These are phyloP conservation scores for Starmerella floris DNA, from an alignment of 805 yeast genomes.

Conservation along the genomic window DNA sequence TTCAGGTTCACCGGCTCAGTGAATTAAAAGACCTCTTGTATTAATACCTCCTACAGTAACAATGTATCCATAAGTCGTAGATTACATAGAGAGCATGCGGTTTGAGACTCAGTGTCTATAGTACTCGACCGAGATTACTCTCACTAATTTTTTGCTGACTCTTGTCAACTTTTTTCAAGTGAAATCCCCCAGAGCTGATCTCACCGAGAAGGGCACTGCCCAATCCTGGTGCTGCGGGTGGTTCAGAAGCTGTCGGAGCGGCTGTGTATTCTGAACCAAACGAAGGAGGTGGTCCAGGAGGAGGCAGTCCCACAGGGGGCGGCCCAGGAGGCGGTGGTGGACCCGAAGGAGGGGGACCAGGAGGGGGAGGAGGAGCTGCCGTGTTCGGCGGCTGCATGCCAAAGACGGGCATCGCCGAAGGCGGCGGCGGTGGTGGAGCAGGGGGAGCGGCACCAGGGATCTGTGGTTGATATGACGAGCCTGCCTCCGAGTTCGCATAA, in stretches of 20 bases:
- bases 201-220: conserved; percentile 25
- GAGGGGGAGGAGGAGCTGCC: conserved; percentile 29
- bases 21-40: neutral
- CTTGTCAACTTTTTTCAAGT: conserved; percentile 25
- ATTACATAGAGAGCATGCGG: too few species aligned
- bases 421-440: conserved; percentile 14
- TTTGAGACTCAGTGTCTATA: conserved; percentile 12
- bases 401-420: conserved; percentile 26
- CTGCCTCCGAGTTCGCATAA: too few species aligned
- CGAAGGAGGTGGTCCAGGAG: neutral
- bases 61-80: too few species aligned
- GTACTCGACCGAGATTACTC: conserved; percentile 22
- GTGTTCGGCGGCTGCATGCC: conserved; percentile 24
- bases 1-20: neutral
- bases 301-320: conserved; percentile 14
- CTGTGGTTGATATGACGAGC: too few species aligned
- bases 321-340: conserved; percentile 24
- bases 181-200: conserved; percentile 24
- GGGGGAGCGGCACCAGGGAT: neutral
- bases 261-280: neutral
- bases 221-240: conserved; percentile 19
- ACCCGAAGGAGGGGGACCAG: conserved; percentile 26
- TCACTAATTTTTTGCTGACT: conserved; percentile 22
- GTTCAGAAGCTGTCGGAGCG: conserved; percentile 26
- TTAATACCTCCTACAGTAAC: neutral